A percentile compares a stretch with the other conserved stretches of the same genome.
Evolutionary conservation across 352 stramenopile species (phyloP).

Genomic region (Phytophthora multivora): DNA sequence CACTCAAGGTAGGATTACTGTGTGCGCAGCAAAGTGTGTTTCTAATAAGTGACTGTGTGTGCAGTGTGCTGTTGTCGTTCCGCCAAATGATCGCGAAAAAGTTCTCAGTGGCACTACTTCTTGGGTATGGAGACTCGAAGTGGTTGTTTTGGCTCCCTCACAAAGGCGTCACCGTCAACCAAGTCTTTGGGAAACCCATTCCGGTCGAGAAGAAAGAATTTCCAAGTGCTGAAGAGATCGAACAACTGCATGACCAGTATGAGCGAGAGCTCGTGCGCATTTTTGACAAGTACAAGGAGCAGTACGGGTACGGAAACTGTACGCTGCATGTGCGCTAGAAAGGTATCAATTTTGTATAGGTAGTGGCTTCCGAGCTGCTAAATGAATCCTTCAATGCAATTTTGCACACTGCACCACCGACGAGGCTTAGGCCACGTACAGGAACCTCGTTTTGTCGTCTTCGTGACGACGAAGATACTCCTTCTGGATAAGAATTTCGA

Average conservation of each 20-base stretch:
- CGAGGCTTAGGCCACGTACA: conserved; percentile 68
- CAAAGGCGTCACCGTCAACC: conserved; percentile 60
- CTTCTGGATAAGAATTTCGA: conserved; percentile 87
- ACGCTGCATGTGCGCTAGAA: conserved; percentile 62
- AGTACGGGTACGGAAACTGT: conserved; percentile 68
- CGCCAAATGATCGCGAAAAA: conserved; percentile 72
- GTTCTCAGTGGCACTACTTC: conserved; percentile 64
- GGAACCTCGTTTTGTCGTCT: conserved; percentile 53
- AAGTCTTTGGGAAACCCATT: conserved; percentile 81
- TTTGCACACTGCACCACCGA: conserved; percentile 1
- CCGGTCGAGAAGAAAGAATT: conserved; percentile 59
- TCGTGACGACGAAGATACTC: conserved; percentile 81
- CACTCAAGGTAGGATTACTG: conserved; percentile 56
- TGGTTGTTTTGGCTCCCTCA: conserved; percentile 63
- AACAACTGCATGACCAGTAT: conserved; percentile 72
- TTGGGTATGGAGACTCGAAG: conserved; percentile 65
- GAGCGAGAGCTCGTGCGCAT: conserved; percentile 72
- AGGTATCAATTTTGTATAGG: conserved; percentile 24
- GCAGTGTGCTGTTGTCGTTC: conserved; percentile 67
- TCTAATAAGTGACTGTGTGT: conserved; percentile 1
- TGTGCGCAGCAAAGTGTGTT: background rate
- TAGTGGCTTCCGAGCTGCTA: conserved; percentile 3
- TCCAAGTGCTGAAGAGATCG: conserved; percentile 64
- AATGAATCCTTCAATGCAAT: conserved; percentile 18
- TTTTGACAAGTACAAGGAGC: conserved; percentile 85